Base-by-base conservation (phyloP, 306 rosid species). In the Pyrus pyrifolia region DNA sequence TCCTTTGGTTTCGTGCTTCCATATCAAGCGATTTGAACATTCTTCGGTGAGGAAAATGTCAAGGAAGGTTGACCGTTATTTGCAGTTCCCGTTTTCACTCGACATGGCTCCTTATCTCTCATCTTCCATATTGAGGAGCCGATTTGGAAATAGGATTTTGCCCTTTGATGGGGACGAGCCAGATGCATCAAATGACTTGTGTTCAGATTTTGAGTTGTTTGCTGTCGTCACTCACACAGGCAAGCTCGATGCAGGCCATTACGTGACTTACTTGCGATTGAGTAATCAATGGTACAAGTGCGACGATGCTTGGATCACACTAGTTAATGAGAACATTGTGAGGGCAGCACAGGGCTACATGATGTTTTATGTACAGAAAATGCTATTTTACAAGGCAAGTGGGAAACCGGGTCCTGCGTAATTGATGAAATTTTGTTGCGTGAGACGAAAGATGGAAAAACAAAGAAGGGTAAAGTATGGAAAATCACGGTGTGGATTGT, bases 361-460 rank as follows among this genome's bases (percentile, higher is more conserved):
- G 97, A 87, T 93, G 97, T 93, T 93, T 83, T 91, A 93, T 84
- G 94, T 91, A 80, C 98, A 93, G 91, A 90, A 93, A 91, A 88
- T 87, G 94, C 87, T 93, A 57, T 89, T 73, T 77, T 91, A 93
- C 82, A 93, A 88, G 76, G 91, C 96, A 81, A 85, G 86, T 58
- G 97, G 88, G 83, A 93, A 85, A 78, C 91, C 73, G 81, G 86
- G 78, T 25, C 73, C 90, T 70, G 81, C 86, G 58, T 88, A 84
- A 14, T 6, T 62, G 68, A 42, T 29, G 68, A 66, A 21, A 2
- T 66, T 66, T 8, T 11, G 27, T 38, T 11, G 52, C 40, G 5
- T n/a, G 33, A 35, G 67, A 3, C 5, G 22, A 63, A 61, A 19
- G 71, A 22, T 42, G 49, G 61, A 18, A 52, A 59, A 68, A 4